These are phyloP conservation scores for Nicotiana obtusifolia DNA, from an alignment of 257 asterid species.

Conservation along the genomic window DNA sequence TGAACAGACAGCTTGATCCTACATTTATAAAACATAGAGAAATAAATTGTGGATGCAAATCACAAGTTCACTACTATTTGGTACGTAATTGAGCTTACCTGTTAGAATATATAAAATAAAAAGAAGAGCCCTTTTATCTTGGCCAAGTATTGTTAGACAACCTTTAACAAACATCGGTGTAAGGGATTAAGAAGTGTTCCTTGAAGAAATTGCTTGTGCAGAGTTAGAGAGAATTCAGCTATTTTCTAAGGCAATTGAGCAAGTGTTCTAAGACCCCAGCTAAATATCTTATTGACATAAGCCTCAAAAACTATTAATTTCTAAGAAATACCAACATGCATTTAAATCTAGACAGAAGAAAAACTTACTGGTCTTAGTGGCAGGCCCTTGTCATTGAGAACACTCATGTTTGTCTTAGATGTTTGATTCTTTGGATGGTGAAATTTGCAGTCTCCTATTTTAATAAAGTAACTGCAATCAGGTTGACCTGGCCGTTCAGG, in stretches of 20 bases:
- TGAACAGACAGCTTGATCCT: conserved; percentile 80
- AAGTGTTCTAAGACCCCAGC: background rate
- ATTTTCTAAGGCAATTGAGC: background rate
- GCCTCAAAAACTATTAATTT: background rate
- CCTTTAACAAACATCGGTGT: background rate
- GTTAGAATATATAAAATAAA: background rate
- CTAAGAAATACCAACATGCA: background rate
- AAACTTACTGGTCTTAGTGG: conserved; percentile 54
- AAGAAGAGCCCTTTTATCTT: background rate
- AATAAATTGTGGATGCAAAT: background rate
- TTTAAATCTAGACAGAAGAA: background rate
- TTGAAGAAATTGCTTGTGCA: background rate
- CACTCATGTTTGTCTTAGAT: conserved; percentile 8
- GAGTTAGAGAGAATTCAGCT: background rate
- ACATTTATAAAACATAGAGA: background rate
- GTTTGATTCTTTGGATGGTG: conserved; percentile 40
- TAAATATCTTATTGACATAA: background rate
- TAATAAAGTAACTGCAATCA: conserved; percentile 35
- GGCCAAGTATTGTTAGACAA: background rate
- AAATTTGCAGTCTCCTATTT: conserved; percentile 42
- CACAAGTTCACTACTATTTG: background rate
- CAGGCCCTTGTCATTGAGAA: conserved; percentile 44
- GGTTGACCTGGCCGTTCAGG: conserved; percentile 54
- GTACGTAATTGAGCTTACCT: background rate
- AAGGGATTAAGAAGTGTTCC: background rate